Evolutionary conservation across 805 yeast genomes (phyloP).

Genomic region (Candida taoyuanica): DNA sequence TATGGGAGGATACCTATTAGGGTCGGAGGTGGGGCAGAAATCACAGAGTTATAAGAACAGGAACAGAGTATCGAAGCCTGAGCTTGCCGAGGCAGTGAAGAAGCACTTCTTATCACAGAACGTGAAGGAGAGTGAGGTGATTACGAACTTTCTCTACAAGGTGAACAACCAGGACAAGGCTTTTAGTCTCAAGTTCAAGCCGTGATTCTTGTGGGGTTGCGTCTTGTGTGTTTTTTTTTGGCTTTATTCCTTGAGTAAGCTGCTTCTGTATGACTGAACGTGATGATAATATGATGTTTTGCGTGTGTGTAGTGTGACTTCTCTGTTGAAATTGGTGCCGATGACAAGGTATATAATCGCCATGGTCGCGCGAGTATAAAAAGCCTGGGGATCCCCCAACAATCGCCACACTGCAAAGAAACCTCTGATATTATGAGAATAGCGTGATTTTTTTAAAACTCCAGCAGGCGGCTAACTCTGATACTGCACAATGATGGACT

Average conservation of each 20-base stretch:
- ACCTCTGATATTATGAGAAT: neutral
- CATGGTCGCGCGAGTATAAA: neutral
- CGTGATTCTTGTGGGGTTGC: no score
- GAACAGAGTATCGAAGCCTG: constrained; percentile 51
- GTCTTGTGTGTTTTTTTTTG: no score
- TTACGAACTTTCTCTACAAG: constrained; percentile 84
- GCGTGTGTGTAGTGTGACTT: neutral
- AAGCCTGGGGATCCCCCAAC: neutral
- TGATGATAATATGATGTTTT: neutral
- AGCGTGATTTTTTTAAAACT: neutral
- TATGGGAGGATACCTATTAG: constrained; percentile 63
- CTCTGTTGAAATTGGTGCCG: neutral
- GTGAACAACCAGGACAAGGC: constrained; percentile 63
- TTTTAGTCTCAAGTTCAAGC: constrained; percentile 35
- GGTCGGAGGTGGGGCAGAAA: constrained; percentile 68
- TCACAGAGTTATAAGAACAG: constrained; percentile 41
- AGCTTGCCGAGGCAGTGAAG: constrained; percentile 55
- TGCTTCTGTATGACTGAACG: neutral
- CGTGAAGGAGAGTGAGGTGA: constrained; percentile 77
- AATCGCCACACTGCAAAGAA: neutral
- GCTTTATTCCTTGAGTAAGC: neutral
- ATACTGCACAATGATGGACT: constrained; percentile 39
- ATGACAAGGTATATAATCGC: neutral
- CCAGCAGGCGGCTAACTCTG: neutral
- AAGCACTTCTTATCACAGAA: constrained; percentile 59